Percentiles rank a stretch among this genome's conserved stretches.
Evolutionary conservation across 768 basidiomycete genomes (phyloP).

Genomic region (Roridomyces roridus): DNA sequence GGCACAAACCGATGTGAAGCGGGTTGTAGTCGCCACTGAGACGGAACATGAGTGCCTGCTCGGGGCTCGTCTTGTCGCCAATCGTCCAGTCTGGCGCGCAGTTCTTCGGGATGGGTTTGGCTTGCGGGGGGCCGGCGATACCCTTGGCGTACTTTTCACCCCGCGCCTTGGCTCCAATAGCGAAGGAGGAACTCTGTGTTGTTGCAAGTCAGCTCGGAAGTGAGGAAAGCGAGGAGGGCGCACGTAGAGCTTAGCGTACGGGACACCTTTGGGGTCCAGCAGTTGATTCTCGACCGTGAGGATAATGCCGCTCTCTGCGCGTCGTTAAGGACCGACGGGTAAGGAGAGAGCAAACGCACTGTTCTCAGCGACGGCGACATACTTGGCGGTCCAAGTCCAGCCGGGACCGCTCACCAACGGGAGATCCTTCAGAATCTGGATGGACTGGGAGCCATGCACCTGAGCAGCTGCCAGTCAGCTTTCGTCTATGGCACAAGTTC

Average conservation of each 20-base stretch:
- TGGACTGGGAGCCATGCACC: slow-evolving; percentile 83
- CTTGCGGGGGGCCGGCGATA: slow-evolving; percentile 65
- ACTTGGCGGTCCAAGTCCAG: slow-evolving; percentile 73
- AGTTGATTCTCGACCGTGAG: slow-evolving; percentile 68
- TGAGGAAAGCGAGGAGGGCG: slow-evolving; percentile 18
- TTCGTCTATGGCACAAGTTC: not conserved
- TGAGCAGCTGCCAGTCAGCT: slow-evolving; percentile 28
- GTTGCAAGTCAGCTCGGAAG: not conserved
- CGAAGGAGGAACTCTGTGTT: slow-evolving; percentile 67
- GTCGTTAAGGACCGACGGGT: not conserved
- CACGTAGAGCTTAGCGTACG: slow-evolving; percentile 70
- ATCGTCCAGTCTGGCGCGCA: slow-evolving; percentile 66
- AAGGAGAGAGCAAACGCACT: slow-evolving; percentile 51
- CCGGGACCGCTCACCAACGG: slow-evolving; percentile 78
- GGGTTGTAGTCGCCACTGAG: slow-evolving; percentile 84
- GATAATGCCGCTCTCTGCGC: slow-evolving; percentile 76
- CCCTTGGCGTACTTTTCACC: slow-evolving; percentile 67
- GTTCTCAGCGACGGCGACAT: slow-evolving; percentile 81
- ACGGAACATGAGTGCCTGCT: slow-evolving; percentile 75
- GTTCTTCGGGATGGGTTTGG: slow-evolving; percentile 66
- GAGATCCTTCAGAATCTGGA: slow-evolving; percentile 80
- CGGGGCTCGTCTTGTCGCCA: slow-evolving; percentile 64
- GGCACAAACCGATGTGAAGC: slow-evolving; percentile 66
- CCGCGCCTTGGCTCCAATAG: slow-evolving; percentile 69
- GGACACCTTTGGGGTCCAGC: slow-evolving; percentile 63